Base-by-base conservation (phyloP, 441 rosid species). In the Hura crepitans region DNA sequence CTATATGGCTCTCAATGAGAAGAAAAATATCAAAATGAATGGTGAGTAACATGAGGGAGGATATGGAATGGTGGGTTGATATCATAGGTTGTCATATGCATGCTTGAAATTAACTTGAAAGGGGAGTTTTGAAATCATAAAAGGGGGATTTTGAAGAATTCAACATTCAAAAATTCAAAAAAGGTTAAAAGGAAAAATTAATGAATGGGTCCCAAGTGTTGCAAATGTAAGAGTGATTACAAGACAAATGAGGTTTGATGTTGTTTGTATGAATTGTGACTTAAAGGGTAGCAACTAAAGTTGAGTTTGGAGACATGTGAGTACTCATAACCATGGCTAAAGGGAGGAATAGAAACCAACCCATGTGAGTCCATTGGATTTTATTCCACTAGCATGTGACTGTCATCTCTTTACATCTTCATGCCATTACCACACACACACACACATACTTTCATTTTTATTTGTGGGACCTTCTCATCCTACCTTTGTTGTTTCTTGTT, bases 351-450 rank as follows among this genome's bases (percentile, higher is more conserved):
- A 61, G 22, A 35, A 45, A 62, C 79, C 76, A 51, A 62, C 67
- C 77, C 85, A 85, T 76, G 81, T 79, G 85, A 76, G 47, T 77
- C 51, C 77, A 42, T 45, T 74, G 60, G 75, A 54, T 75, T 60
- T 70, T 61, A 74, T 76, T 75, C 83, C 75, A 47, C 66, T 39
- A 27, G 17, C 84, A 78, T 75, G 81, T 83, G 84, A 68, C 54
- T 31, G 30, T 82, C 51, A 17, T 58, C 65, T 55, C 62, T 45
- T 37, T 67, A 1, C 60, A 31, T 66, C 54, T 65, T 65, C n/a
- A n/a, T n/a, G n/a, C n/a, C n/a, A n/a, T n/a, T n/a, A n/a, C n/a
- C n/a, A n/a, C n/a, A n/a, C n/a, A n/a, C n/a, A n/a, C n/a, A 61
- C 55, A 62, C 42, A 27, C 61, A 50, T 35, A n/a, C 43, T 46